These are phyloP conservation scores for Pyrenophora graminea DNA, from an alignment of 2,329 filamentous ascomycete species.

Conservation along the genomic window DNA sequence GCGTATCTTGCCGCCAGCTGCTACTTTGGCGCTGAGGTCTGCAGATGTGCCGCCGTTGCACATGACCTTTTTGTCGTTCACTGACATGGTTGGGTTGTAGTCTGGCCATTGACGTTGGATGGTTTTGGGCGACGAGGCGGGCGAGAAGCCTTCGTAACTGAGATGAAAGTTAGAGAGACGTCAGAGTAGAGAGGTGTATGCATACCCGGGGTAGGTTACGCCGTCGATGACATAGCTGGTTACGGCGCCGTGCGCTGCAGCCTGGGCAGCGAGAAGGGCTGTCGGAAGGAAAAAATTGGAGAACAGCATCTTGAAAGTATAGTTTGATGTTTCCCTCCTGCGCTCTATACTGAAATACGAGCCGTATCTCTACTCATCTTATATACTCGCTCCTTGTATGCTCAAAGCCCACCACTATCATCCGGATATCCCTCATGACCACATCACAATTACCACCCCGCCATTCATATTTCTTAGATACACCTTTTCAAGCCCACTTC, in stretches of 20 bases:
- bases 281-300: constrained; percentile 41
- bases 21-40: constrained; percentile 52
- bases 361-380: constrained; percentile 6
- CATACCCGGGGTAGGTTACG: constrained; percentile 37
- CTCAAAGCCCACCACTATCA: constrained; percentile 9
- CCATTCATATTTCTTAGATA: constrained; percentile 9
- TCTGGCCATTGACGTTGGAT: constrained; percentile 63
- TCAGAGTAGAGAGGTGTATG: constrained; percentile 27
- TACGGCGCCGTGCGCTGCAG: constrained; percentile 43
- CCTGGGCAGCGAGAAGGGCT: constrained; percentile 36
- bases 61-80: constrained; percentile 56
- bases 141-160: constrained; percentile 59
- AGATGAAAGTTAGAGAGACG: constrained; percentile 41
- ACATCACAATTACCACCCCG: constrained; percentile 8
- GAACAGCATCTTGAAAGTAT: constrained; percentile 42
- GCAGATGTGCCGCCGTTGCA: constrained; percentile 57
- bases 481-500: constrained; percentile 12
- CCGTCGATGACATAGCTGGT: constrained; percentile 44
- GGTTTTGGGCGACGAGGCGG: constrained; percentile 54
- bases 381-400: constrained; percentile 20
- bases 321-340: constrained; percentile 1
- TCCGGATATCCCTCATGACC: constrained; percentile 7
- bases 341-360: background rate
- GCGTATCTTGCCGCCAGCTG: constrained; percentile 56
- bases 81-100: constrained; percentile 60